A percentile compares a stretch with the other conserved stretches of the same genome.
Conservation (phyloP, 257 asterid genomes). For the Verbascum thapsus region DNA sequence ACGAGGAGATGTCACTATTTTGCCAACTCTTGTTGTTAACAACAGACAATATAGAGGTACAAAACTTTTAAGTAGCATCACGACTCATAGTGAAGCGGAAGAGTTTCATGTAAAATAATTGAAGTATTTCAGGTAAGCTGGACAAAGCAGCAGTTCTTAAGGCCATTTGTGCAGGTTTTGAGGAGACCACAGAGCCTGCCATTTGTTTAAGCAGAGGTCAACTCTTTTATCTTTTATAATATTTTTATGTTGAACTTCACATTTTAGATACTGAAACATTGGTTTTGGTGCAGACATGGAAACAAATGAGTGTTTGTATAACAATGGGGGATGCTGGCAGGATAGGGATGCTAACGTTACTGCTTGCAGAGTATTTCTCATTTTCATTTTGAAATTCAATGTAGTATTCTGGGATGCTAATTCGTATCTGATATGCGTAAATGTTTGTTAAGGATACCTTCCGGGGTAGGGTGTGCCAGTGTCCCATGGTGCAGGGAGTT, state of each 20-base stretch:
- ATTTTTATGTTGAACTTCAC: background rate
- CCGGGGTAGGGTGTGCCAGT: conserved; percentile 89
- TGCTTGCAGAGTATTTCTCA: conserved; percentile 78
- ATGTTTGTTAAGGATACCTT: conserved; percentile 69
- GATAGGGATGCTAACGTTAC: conserved; percentile 73
- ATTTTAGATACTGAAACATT: background rate
- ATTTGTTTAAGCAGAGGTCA: conserved; percentile 45
- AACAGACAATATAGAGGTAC: conserved; percentile 65
- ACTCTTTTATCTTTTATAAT: too few relatives aligned
- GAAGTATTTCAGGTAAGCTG: conserved; percentile 40
- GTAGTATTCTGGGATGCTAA: conserved; percentile 13
- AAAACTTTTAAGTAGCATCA: background rate
- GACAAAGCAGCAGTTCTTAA: conserved; percentile 54
- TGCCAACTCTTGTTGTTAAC: conserved; percentile 65
- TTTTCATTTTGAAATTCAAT: background rate
- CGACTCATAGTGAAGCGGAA: background rate
- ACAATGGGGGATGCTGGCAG: conserved; percentile 99
- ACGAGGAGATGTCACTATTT: conserved; percentile 66
- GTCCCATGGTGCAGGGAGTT: conserved; percentile 87
- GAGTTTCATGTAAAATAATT: background rate
- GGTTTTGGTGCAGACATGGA: conserved; percentile 60
- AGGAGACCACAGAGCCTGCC: conserved; percentile 54
- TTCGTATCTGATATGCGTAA: conserved; percentile 11
- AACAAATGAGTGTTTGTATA: conserved; percentile 83
- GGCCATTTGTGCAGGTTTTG: conserved; percentile 57